phyloP scores from a whole-genome alignment of 352 stramenopile species.

The Phytophthora boehmeriae region DNA sequence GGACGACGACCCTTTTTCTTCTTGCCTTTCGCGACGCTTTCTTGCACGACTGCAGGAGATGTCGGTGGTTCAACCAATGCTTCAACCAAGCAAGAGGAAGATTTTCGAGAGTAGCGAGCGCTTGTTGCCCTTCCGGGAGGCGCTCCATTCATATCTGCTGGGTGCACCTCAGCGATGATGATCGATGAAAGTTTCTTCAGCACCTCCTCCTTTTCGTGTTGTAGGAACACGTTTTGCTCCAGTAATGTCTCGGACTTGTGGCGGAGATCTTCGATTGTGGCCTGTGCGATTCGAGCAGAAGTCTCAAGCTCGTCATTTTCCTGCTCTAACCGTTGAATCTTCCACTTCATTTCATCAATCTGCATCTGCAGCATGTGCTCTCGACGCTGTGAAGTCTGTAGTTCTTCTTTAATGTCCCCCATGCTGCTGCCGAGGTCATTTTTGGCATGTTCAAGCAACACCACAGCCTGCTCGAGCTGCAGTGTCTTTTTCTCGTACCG shows the following conservation, averaged over 20 bases:
- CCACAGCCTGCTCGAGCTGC: conserved; percentile 21
- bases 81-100: conserved; percentile 29
- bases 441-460: conserved; percentile 43
- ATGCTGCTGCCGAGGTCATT: conserved; percentile 16
- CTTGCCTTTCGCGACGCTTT: conserved; percentile 25
- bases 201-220: conserved; percentile 69
- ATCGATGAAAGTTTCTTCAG: conserved; percentile 36
- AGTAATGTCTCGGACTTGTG: conserved; percentile 57
- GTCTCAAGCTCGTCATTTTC: conserved; percentile 77
- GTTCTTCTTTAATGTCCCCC: conserved; percentile 25
- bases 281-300: conserved; percentile 56
- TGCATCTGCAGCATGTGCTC: conserved; percentile 46
- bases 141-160: conserved; percentile 1
- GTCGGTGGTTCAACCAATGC: conserved; percentile 18
- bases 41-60: conserved; percentile 8
- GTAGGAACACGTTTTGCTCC: conserved; percentile 74
- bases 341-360: conserved; percentile 62
- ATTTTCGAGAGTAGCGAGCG: conserved; percentile 37
- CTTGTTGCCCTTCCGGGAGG: conserved; percentile 13
- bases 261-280: conserved; percentile 65
- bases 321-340: conserved; percentile 72
- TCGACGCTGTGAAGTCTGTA: conserved; percentile 28
- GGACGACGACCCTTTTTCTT: conserved; percentile 42
- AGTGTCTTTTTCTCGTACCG: conserved; percentile 53
- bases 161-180: conserved; percentile 43